Base-by-base conservation (phyloP, 495 filamentous ascomycete genomes). In the Penicillium malachiteum region DNA sequence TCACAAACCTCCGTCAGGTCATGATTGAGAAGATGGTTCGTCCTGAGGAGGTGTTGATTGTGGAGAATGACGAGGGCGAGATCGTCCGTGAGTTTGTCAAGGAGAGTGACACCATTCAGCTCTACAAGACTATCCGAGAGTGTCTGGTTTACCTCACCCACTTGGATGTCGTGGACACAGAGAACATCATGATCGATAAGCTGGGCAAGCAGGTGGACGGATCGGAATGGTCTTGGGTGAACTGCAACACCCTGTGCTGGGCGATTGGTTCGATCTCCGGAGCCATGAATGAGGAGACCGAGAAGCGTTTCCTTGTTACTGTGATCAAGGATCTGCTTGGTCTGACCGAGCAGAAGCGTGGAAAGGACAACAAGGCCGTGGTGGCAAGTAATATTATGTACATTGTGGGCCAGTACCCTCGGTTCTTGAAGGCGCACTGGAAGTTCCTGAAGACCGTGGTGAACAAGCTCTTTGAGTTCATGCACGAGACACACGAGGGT, bases 1-100 rank as follows among this genome's bases (percentile, higher is more conserved):
- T 99, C 16, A 91, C 92, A 8, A 96, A 96, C 67, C 80, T 99
- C 44, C 87, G 94, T 54, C 87, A 90, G 39, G 94, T 99, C 40
- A 99, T 99, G 94, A 97, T 99, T 58, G 94, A 99, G 77, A 96
- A 96, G 74, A 97, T 99, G 94, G 94, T 97, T 30, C 80, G 91
- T 35, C 94, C 94, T 6, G 94, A 99, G 74, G 95, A 97, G 75
- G 95, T 99, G n/a, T 71, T 99, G 56, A 92, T 99, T 64, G 95
- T 99, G 6, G 94, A 99, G 71, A 99, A 99, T 68, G 94, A 99
- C 58, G 94, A 99, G 72, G 94, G 95, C 42, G 94, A 99, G 69
- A 97, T 99, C 57, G 95, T 99, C 17, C 89, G 94, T 50, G 94
- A 97, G 71, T 97, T 99, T 58, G 93, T 99, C 56, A 99, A 97